Conservation (phyloP, 2,329 filamentous ascomycete species). For the Clonostachys solani region DNA sequence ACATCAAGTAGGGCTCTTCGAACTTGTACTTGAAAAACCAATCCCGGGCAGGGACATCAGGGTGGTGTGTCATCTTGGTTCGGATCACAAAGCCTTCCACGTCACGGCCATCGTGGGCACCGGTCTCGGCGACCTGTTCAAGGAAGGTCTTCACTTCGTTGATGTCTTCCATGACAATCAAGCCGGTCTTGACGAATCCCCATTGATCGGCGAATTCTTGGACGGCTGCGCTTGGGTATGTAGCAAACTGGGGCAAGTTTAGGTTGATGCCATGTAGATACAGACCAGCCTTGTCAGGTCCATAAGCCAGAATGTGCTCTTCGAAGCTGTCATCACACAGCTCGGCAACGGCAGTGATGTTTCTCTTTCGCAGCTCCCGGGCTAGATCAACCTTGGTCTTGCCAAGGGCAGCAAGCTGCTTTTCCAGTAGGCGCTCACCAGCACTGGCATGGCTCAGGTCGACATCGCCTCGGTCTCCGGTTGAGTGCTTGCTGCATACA, state of each 20-base stretch:
- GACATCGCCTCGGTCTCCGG: conserved; percentile 69
- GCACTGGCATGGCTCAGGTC: conserved; percentile 77
- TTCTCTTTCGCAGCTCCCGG: conserved; percentile 68
- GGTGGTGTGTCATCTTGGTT: conserved; percentile 64
- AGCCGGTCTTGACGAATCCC: conserved; percentile 89
- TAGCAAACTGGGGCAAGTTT: conserved; percentile 88
- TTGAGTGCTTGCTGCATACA: conserved; percentile 99
- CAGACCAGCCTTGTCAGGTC: conserved; percentile 75
- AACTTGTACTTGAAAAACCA: conserved; percentile 99
- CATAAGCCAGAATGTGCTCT: conserved; percentile 92
- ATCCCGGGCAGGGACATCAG: conserved; percentile 62
- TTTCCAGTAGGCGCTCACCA: conserved; percentile 78
- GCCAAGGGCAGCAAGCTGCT: conserved; percentile 72
- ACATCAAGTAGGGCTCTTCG: conserved; percentile 98
- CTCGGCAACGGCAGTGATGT: conserved; percentile 92
- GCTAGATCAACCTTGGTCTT: conserved; percentile 79
- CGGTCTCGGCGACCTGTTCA: conserved; percentile 80
- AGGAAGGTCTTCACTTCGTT: conserved; percentile 74
- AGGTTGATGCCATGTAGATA: conserved; percentile 96
- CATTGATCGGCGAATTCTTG: conserved; percentile 86
- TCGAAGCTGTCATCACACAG: conserved; percentile 95
- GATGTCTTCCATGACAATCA: conserved; percentile 73
- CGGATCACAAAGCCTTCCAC: conserved; percentile 97
- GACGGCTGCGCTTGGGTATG: conserved; percentile 77
- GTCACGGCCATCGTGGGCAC: conserved; percentile 84